Evolutionary conservation across 2,329 filamentous ascomycete species (phyloP).

Genomic region (Claviceps lovelessii): DNA sequence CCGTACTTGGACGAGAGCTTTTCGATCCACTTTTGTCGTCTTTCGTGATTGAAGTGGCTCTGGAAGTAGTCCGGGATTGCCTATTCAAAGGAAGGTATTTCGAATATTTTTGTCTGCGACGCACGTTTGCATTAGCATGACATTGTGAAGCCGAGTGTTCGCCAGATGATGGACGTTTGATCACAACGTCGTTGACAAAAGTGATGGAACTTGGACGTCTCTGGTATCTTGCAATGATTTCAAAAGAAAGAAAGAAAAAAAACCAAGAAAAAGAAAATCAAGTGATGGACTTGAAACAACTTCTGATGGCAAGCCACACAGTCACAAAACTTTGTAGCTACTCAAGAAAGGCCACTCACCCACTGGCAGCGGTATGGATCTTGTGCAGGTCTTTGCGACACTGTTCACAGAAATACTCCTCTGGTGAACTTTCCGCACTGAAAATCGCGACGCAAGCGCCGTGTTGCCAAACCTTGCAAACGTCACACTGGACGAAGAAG

Average conservation of each 20-base stretch:
- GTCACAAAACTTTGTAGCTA: neutral
- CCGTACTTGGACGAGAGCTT: constrained; percentile 37
- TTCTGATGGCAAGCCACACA: neutral
- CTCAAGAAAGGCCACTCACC: constrained; percentile 45
- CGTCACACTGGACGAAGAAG: constrained; percentile 94
- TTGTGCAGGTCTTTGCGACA: constrained; percentile 87
- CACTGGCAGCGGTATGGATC: constrained; percentile 64
- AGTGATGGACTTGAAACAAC: neutral
- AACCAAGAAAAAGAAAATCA: too few species aligned
- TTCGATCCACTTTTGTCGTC: constrained; percentile 43
- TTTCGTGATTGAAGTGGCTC: constrained; percentile 52
- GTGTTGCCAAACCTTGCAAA: constrained; percentile 98
- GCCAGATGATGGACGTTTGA: neutral
- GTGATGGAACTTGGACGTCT: too few species aligned
- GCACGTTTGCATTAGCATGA: constrained; percentile 22
- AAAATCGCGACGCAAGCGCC: constrained; percentile 95
- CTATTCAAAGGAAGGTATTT: constrained; percentile 49
- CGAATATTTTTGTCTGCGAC: constrained; percentile 47
- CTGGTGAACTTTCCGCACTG: constrained; percentile 80
- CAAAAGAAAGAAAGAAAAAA: neutral
- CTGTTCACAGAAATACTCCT: constrained; percentile 95
- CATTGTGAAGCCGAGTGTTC: neutral
- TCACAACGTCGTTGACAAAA: neutral
- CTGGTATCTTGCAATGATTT: neutral
- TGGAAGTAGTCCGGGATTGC: constrained; percentile 40